phyloP scores from a whole-genome alignment of 2,329 filamentous ascomycete species.

The Geosmithia putterillii region DNA sequence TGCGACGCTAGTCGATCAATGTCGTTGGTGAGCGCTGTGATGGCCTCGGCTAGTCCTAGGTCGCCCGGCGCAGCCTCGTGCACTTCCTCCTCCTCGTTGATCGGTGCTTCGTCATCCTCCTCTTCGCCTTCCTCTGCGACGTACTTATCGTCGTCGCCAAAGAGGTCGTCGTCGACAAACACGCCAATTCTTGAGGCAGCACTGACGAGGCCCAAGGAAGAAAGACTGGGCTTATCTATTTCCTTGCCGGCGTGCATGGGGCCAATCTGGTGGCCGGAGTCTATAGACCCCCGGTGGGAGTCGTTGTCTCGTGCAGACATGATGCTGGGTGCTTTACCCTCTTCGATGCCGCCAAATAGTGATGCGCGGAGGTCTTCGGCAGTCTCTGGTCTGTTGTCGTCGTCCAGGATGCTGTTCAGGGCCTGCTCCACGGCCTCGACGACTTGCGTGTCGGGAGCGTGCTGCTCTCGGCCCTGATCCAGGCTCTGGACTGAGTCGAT shows the following conservation, averaged over 20 bases:
- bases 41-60: constrained; percentile 84
- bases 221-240: constrained; percentile 67
- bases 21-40: constrained; percentile 74
- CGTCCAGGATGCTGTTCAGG: constrained; percentile 82
- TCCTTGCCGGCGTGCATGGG: constrained; percentile 21
- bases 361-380: constrained; percentile 54
- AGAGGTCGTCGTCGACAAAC: constrained; percentile 87
- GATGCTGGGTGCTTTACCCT: constrained; percentile 29
- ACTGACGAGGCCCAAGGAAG: constrained; percentile 83
- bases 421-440: constrained; percentile 90
- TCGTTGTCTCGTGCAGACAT: constrained; percentile 43
- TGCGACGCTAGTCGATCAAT: constrained; percentile 83
- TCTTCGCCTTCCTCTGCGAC: constrained; percentile 65
- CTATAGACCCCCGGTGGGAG: constrained; percentile 50
- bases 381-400: constrained; percentile 48
- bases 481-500: constrained; percentile 65
- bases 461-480: constrained; percentile 48
- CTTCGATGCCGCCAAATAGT: constrained; percentile 35
- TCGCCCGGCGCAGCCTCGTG: constrained; percentile 93
- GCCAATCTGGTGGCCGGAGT: constrained; percentile 25
- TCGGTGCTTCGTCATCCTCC: constrained; percentile 24
- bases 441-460: constrained; percentile 60
- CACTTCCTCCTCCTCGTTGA: constrained; percentile 65
- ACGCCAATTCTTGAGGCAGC: constrained; percentile 80
- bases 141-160: constrained; percentile 77